These are phyloP conservation scores for Naganishia onofrii DNA, from an alignment of 768 basidiomycete genomes.

Conservation along the genomic window DNA sequence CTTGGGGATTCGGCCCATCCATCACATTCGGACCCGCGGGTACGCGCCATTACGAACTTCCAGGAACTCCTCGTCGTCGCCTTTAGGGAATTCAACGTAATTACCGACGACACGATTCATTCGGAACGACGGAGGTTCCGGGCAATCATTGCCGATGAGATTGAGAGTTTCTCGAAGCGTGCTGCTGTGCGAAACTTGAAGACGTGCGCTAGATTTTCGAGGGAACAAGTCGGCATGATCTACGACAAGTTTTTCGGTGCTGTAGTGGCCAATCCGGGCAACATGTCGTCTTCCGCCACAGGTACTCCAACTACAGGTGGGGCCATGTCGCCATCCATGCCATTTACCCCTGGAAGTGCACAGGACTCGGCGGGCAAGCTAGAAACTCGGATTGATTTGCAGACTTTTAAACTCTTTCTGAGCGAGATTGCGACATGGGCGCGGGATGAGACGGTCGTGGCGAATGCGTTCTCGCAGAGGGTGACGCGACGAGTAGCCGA, in stretches of 20 bases:
- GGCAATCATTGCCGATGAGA: constrained; percentile 82
- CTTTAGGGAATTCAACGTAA: constrained; percentile 94
- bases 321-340: neutral
- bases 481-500: constrained; percentile 87
- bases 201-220: constrained; percentile 72
- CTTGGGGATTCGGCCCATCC: constrained; percentile 94
- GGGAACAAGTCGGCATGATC: constrained; percentile 82
- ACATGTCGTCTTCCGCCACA: constrained; percentile 6
- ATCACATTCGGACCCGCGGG: constrained; percentile 76
- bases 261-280: constrained; percentile 31
- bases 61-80: constrained; percentile 94
- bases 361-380: constrained; percentile 66
- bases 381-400: constrained; percentile 81
- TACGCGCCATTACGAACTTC: constrained; percentile 92
- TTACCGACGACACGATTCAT: constrained; percentile 90
- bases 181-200: constrained; percentile 83
- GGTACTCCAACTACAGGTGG: constrained; percentile 8
- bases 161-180: constrained; percentile 91
- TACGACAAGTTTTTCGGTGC: constrained; percentile 71
- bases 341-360: constrained; percentile 44
- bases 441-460: constrained; percentile 83
- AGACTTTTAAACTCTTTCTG: constrained; percentile 83
- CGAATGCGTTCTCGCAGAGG: constrained; percentile 89
- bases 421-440: constrained; percentile 95
- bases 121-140: constrained; percentile 81